Conservation (phyloP, 305 asterid genomes). For the Fraxinus nigra region DNA sequence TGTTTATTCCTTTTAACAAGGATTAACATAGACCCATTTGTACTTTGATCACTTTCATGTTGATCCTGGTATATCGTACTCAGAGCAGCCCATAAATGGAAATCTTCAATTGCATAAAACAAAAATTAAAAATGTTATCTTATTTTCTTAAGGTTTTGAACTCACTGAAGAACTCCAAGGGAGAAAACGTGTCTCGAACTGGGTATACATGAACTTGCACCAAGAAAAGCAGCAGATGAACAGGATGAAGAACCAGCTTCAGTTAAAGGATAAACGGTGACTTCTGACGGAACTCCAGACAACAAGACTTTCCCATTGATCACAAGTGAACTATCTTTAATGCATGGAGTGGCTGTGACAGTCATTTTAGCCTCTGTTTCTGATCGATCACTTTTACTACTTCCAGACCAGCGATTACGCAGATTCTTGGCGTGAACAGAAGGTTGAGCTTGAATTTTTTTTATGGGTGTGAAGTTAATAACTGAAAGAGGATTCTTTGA, state of each 20-base stretch:
- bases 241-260: constrained; percentile 21
- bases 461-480: neutral
- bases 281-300: constrained; percentile 38
- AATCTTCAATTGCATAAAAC: neutral
- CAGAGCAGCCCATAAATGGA: neutral
- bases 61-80: neutral
- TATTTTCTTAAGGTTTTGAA: neutral
- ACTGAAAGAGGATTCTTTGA: neutral
- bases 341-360: constrained; percentile 30
- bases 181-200: constrained; percentile 44
- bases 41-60: neutral
- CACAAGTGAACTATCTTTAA: constrained; percentile 33
- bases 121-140: neutral
- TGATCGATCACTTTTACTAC: neutral
- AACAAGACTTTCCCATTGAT: constrained; percentile 37
- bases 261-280: constrained; percentile 32
- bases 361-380: constrained; percentile 23
- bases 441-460: neutral
- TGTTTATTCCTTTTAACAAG: neutral
- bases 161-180: constrained; percentile 41
- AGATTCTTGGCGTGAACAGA: neutral
- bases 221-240: constrained; percentile 33
- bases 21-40: neutral
- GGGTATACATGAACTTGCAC: constrained; percentile 34
- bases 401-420: neutral